Evolutionary conservation across 2,329 filamentous ascomycete genomes (phyloP), one percentile per base, ranked within the genome.

Genomic region (Bipolaris victoriae): DNA sequence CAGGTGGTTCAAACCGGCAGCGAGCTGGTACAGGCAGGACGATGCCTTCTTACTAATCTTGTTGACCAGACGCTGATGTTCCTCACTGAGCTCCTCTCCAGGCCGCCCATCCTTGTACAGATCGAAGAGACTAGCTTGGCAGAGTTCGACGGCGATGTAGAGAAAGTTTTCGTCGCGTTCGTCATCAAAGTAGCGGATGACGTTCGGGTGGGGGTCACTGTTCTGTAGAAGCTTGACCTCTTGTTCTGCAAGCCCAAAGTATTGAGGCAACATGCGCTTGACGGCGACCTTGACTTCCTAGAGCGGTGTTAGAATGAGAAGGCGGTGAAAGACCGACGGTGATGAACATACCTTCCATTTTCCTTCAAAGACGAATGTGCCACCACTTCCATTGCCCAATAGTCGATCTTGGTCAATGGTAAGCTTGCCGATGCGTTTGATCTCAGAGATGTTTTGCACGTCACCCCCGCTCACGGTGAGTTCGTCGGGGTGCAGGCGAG

Each of bases 351-450:
- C 74, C 58, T 96, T 95, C 74, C 96, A 98, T 52, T 88, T 91
- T n/a, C 95, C 95, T 47, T 91, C 89, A 75, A 95, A 98, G 0
- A 99, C 95, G 51, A 96, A 88, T 0, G 95, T 99, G n/a, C 95
- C 95, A 72, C 97, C 96, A 75, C 94, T 98, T 52, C 95, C 95
- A 57, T 91, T 84, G 1, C 87, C 87, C 37, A 89, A 80, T 16
- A 88, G 81, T 29, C 80, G 81, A 65, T 87, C 83, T 22, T 84
- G 86, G 62, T 84, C 80, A 29, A 88, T 86, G 52, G 81, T 82
- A 22, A 88, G 77, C 58, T 84, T 86, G 49, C 86, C 86, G 66
- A 88, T 87, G 43, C 84, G 82, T 58, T 87, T 79, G 11, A 79
- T 77, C 44, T 79, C 81, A 33, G 76, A 76, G 10, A 82, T 74